A percentile compares a stretch with the other conserved stretches of the same genome.
These are phyloP conservation scores for Lachnellula arida DNA, from an alignment of 2,329 filamentous ascomycete genomes.

Conservation along the genomic window DNA sequence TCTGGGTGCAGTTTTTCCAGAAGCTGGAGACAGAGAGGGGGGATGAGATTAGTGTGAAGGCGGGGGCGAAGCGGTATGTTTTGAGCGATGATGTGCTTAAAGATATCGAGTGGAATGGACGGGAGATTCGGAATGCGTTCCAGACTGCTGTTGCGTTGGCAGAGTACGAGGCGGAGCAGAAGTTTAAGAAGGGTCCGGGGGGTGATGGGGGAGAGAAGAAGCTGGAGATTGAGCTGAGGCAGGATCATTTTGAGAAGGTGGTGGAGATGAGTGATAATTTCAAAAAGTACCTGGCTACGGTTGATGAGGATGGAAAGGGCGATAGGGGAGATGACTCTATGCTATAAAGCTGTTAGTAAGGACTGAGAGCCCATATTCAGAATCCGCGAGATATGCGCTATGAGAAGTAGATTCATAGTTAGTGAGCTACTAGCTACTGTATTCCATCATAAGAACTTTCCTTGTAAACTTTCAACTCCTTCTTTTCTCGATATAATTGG, in stretches of 20 bases:
- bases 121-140: constrained; percentile 27
- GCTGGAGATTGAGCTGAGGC: constrained; percentile 12
- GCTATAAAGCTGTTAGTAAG: constrained; percentile 2
- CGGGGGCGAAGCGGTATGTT: constrained; percentile 17
- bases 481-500: no score
- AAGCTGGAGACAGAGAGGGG: constrained; percentile 17
- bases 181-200: constrained; percentile 1
- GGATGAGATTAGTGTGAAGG: constrained; percentile 12
- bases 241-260: constrained; percentile 23
- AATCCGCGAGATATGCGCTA: no score
- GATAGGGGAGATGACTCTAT: constrained; percentile 21
- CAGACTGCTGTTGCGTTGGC: constrained; percentile 25
- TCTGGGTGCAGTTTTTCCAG: constrained; percentile 29
- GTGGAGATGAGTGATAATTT: constrained; percentile 21
- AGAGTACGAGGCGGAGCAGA: constrained; percentile 18
- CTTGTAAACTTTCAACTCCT: no score
- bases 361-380: no score
- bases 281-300: constrained; percentile 19
- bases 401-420: no score
- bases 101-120: constrained; percentile 25
- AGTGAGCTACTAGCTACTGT: no score
- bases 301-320: constrained; percentile 9
- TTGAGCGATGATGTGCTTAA: constrained; percentile 15
- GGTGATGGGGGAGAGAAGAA: not conserved
- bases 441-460: no score